Evolutionary conservation across 2,329 filamentous ascomycete species (phyloP).

Genomic region (Neurospora sp.): DNA sequence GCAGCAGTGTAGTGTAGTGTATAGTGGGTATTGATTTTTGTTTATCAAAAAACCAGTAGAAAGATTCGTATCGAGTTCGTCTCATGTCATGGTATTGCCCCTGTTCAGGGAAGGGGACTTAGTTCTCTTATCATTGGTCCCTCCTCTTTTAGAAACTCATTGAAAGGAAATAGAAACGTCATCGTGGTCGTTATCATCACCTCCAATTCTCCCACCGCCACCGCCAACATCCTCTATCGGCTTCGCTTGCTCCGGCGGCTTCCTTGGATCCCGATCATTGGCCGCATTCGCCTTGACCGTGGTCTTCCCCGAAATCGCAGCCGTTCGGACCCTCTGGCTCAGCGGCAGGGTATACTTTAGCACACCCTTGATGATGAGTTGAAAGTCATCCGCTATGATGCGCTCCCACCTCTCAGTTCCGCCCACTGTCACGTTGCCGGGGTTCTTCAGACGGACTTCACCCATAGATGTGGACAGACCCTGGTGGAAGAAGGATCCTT

Average conservation of each 20-base stretch:
- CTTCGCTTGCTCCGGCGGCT: conserved; percentile 25
- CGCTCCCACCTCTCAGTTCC: conserved; percentile 83
- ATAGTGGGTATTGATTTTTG: neutral
- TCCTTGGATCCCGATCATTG: conserved; percentile 33
- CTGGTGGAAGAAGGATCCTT: conserved; percentile 77
- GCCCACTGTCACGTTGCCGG: conserved; percentile 81
- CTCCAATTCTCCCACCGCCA: neutral
- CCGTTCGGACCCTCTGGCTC: conserved; percentile 48
- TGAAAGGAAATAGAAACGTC: conserved; percentile 9
- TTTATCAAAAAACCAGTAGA: neutral
- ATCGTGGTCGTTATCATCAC: neutral
- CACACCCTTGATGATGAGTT: conserved; percentile 83
- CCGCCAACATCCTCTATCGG: conserved; percentile 20
- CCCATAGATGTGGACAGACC: conserved; percentile 63
- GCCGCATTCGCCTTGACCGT: conserved; percentile 53
- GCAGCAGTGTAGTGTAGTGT: neutral
- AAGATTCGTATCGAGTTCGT: neutral
- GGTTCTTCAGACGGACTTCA: conserved; percentile 69
- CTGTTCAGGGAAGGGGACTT: neutral
- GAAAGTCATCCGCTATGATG: conserved; percentile 84
- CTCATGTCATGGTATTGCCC: neutral
- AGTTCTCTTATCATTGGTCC: neutral
- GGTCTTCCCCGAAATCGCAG: conserved; percentile 48
- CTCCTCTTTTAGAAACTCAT: neutral
- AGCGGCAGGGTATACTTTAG: conserved; percentile 68